Percentiles rank a stretch among this genome's conserved stretches.
phyloP scores from a whole-genome alignment of 1,139 yeast species.

The Saccharomyces hybrid region DNA sequence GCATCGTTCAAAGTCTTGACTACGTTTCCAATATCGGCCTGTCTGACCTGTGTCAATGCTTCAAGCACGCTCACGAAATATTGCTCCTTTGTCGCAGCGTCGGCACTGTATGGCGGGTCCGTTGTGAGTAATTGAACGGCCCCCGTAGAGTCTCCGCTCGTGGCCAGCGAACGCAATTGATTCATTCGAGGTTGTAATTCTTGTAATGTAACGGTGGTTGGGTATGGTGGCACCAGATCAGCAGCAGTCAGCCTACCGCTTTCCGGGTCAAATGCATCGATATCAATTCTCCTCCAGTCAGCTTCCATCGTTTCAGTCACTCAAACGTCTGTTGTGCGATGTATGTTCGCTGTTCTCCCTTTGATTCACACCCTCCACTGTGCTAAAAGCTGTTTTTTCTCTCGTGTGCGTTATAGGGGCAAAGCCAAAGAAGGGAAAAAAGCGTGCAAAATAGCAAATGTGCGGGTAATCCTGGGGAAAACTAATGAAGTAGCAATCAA shows the following conservation, averaged over 20 bases:
- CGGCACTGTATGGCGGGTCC: slow-evolving; percentile 79
- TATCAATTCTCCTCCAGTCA: slow-evolving; percentile 73
- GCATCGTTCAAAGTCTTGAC: slow-evolving; percentile 52
- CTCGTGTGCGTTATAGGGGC: background rate
- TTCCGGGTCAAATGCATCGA: slow-evolving; percentile 85
- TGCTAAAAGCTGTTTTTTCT: background rate
- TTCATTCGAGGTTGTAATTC: slow-evolving; percentile 51
- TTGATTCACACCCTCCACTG: background rate
- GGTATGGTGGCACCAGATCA: slow-evolving; percentile 52
- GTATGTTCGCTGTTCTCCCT: background rate
- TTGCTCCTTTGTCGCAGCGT: slow-evolving; percentile 34
- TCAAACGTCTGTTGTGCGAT: background rate
- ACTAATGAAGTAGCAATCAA: background rate
- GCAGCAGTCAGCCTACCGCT: slow-evolving; percentile 51
- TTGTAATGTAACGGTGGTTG: slow-evolving; percentile 38
- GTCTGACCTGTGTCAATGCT: slow-evolving; percentile 64
- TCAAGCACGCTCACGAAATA: slow-evolving; percentile 61
- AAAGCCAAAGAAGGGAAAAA: background rate
- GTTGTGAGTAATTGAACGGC: slow-evolving; percentile 60
- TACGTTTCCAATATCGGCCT: slow-evolving; percentile 57
- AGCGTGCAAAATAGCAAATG: background rate
- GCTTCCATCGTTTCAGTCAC: slow-evolving; percentile 22
- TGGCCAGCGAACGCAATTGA: slow-evolving; percentile 54
- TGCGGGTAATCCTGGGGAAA: background rate
- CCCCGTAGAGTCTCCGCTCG: slow-evolving; percentile 63